Evolutionary conservation across 768 basidiomycete species (phyloP).

Genomic region (Peribolospora kevripleyi): DNA sequence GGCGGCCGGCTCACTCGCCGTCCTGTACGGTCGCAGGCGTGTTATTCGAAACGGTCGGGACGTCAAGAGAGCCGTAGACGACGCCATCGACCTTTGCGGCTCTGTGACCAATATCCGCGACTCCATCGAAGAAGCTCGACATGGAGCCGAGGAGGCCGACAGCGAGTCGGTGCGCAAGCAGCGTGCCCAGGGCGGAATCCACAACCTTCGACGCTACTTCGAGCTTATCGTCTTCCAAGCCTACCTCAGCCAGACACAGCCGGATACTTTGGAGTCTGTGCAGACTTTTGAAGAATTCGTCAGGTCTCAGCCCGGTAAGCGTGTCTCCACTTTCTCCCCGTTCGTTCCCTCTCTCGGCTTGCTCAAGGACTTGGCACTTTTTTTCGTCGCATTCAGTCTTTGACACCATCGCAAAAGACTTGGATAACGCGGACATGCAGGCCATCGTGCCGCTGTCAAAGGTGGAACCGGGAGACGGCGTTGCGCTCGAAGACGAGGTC

Average conservation of each 20-base stretch:
- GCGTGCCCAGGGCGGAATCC: constrained; percentile 50
- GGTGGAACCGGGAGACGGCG: constrained; percentile 37
- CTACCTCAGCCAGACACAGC: constrained; percentile 10
- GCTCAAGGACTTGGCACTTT: too few relatives aligned
- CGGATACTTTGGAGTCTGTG: constrained; percentile 7
- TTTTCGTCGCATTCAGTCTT: constrained; percentile 35
- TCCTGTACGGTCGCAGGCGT: not conserved
- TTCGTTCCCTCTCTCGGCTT: too few relatives aligned
- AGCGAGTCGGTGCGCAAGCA: constrained; percentile 44
- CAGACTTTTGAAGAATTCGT: constrained; percentile 54
- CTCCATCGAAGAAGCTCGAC: constrained; percentile 58
- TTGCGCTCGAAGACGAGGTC: constrained; percentile 76
- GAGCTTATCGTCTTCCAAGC: constrained; percentile 16
- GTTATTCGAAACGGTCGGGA: constrained; percentile 64
- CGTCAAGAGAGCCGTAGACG: constrained; percentile 67
- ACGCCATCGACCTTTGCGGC: constrained; percentile 56
- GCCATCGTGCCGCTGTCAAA: constrained; percentile 50
- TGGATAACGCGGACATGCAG: constrained; percentile 48
- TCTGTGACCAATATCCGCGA: constrained; percentile 65
- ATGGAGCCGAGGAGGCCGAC: constrained; percentile 48
- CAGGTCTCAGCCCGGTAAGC: constrained; percentile 51
- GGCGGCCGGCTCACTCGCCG: not conserved
- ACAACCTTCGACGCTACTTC: constrained; percentile 51
- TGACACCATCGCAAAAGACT: constrained; percentile 80
- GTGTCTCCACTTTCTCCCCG: not conserved